phyloP scores from a whole-genome alignment of 208 protist genomes.

The Leishmania gerbilli region DNA sequence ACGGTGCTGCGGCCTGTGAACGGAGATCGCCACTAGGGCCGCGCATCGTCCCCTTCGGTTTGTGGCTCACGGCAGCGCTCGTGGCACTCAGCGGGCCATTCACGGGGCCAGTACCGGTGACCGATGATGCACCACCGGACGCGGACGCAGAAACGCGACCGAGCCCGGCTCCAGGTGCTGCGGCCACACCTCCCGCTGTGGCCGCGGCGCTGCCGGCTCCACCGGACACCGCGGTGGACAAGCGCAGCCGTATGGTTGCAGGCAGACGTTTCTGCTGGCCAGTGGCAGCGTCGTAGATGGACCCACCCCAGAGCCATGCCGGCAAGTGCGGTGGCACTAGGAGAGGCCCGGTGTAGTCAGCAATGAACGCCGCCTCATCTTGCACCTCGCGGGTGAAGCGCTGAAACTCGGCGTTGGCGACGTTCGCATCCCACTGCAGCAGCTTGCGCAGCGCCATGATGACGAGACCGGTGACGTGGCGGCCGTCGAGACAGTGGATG shows the following conservation, averaged over 20 bases:
- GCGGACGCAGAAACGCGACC: neutral
- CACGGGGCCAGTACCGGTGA: neutral
- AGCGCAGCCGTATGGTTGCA: conserved; percentile 9
- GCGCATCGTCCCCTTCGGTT: neutral
- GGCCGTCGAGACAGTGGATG: conserved; percentile 89
- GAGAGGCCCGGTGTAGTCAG: conserved; percentile 75
- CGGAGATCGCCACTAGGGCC: conserved; percentile 1
- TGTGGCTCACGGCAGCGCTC: neutral
- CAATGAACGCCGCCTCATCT: conserved; percentile 77
- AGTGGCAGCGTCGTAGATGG: conserved; percentile 18
- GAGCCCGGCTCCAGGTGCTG: neutral
- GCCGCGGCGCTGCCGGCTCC: neutral
- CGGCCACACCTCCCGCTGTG: neutral
- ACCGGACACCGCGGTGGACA: conserved; percentile 12
- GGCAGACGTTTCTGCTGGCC: conserved; percentile 22
- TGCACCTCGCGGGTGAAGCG: conserved; percentile 60
- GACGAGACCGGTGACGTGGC: conserved; percentile 68
- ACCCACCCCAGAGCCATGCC: conserved; percentile 61
- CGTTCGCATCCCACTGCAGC: conserved; percentile 59
- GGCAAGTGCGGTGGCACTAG: conserved; percentile 57
- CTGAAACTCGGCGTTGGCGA: conserved; percentile 64
- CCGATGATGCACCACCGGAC: neutral
- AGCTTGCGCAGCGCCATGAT: conserved; percentile 86
- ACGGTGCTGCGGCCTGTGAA: conserved; percentile 10
- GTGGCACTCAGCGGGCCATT: neutral